Base-by-base conservation (phyloP, 495 filamentous ascomycete genomes). In the Xylaria intraflava region DNA sequence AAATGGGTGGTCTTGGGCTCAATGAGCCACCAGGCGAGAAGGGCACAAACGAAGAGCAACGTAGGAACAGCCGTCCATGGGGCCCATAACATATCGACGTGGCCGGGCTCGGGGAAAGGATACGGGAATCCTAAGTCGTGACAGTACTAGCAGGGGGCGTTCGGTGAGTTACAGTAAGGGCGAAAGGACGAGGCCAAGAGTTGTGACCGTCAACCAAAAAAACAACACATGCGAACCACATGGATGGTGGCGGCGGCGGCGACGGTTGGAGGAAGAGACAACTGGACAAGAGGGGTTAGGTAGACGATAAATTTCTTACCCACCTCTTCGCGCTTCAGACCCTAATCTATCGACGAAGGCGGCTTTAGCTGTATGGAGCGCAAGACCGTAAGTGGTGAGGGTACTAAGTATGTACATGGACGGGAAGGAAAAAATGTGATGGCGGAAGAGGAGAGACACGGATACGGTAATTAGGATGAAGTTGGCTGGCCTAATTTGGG, bases 1-100 rank as follows among this genome's bases (percentile, higher is more conserved):
- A 75, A 59, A 58, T 68, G 65, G 52, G 69, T 62, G 61, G 62
- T 74, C 62, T 74, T 76, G 54, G 70, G 71, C 55, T 75, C 69
- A 61, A 72, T 69, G 55, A 74, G 71, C 70, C 72, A 74, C 72
- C 72, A 75, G 56, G 67, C 67, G 55, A 79, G 60, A 49, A 70
- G 65, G 59, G 78, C 71, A 61, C 73, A 69, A 56, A 77, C 49
- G 65, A 79, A 67, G 53, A 80, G 68, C 57, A 79, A 56, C 47
- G 72, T 73, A 60, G 72, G 71, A 55, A 72, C 69, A 66, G 70
- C 69, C 51, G 72, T 66, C 71, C 69, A 71, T 69, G 68, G 69
- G 67, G 67, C 70, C 71, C 72, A 78, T 76, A 70, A 75, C 71
- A 72, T 75, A 69, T 65, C 72, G 73, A 62, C 72, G 60, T 60